Conservation (phyloP, 352 stramenopile genomes). For the Globisporangium apiculatum region DNA sequence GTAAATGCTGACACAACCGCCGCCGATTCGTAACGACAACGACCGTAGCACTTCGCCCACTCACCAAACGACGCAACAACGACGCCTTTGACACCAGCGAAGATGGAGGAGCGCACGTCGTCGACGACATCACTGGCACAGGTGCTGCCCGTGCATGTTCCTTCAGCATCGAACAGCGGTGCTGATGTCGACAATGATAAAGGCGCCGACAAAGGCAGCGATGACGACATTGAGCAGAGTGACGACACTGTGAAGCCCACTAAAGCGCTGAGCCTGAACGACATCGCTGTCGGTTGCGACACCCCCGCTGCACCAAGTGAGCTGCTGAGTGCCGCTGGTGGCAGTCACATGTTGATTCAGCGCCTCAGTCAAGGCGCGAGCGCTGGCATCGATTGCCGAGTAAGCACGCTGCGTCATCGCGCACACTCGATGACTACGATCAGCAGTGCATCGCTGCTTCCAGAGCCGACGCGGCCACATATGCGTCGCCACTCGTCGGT, state of each 20-base stretch:
- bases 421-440: neutral
- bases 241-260: neutral
- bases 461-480: neutral
- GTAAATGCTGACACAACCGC: no score
- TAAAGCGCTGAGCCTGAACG: neutral
- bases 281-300: neutral
- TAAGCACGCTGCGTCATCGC: neutral
- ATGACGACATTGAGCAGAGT: neutral
- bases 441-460: neutral
- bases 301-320: neutral
- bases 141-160: neutral
- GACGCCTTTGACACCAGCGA: neutral
- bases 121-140: neutral
- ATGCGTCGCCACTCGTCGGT: slow-evolving; percentile 6
- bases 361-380: neutral
- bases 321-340: neutral
- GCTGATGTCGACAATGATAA: neutral
- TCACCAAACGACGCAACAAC: no score
- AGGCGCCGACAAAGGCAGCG: neutral
- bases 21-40: no score
- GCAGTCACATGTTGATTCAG: neutral
- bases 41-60: no score
- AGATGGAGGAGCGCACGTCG: neutral
- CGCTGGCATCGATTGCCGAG: neutral
- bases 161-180: no score